Base-by-base conservation (phyloP, 2,329 filamentous ascomycete species). In the Zymoseptoria ardabiliae region DNA sequence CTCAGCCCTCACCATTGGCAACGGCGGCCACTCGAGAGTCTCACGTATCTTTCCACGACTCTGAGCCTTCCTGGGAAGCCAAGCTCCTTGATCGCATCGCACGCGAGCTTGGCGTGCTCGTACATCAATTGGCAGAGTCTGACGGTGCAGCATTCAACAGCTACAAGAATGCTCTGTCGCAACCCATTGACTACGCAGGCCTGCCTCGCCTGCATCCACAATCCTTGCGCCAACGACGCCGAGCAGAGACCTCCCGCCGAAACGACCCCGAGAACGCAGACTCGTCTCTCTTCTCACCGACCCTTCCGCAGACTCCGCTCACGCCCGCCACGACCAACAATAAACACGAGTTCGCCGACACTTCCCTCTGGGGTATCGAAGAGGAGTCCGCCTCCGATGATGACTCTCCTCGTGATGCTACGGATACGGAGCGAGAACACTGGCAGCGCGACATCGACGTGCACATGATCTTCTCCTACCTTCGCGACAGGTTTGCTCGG, bases 371-470 rank as follows among this genome's bases (percentile, higher is more conserved):
- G 84, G 85, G 84, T 21, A 86, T 88, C 53, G 84, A 87, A 69
- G 85, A 88, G 65, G 81, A 84, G 53, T 77, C 80, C 11, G 58
- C 71, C 3, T 73, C 62, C 66, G 66, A 60, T 9, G 65, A 64
- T 11, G 64, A 70, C 55, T 59, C 65, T 57, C 30, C 64, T 58
- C 50, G 59, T 58, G 50, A 65, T 59, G 70, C 64, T 69, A 73
- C 75, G 53, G 83, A 85, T 69, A 73, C 75, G 53, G 83, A 85
- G 60, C 78, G 78, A 21, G 89, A 94, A 41, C 94, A 96, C 70
- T 99, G 94, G 94, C 92, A 97, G 75, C 86, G 88, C 61, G 90
- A 96, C 57, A 82, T 97, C 4, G 92, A 97, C 69, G 84, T 97
- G 65, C 89, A 89, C 71, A 88, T 96, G 72, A 89, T 97, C 35